Percentiles rank a stretch among this genome's conserved stretches.
Conservation (phyloP, 345 rosid species). For the Acer saccharum region DNA sequence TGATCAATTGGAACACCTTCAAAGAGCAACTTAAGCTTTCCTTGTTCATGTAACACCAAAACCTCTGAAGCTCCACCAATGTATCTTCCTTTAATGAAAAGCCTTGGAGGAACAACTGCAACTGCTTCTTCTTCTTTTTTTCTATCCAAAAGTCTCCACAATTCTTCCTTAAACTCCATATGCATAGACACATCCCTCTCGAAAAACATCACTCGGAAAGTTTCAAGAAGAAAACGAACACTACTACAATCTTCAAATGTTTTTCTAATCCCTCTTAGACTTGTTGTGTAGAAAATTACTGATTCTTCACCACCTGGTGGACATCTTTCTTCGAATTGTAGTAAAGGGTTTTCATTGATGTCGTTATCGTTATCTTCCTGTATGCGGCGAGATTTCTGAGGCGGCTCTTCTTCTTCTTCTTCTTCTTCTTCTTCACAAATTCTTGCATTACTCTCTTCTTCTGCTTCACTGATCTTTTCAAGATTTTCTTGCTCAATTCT, state of each 20-base stretch:
- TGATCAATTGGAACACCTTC: constrained; percentile 50
- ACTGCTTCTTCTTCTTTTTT: constrained; percentile 39
- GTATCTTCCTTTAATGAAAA: constrained; percentile 74
- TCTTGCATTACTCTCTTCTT: constrained; percentile 31
- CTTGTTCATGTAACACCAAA: constrained; percentile 67
- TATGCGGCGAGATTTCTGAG: constrained; percentile 40
- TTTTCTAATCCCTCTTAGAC: constrained; percentile 75
- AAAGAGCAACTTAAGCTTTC: constrained; percentile 58
- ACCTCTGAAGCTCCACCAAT: constrained; percentile 87
- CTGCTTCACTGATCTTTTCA: constrained; percentile 25
- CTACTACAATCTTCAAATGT: constrained; percentile 83
- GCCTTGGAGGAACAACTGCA: constrained; percentile 58
- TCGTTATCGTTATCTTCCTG: constrained; percentile 24
- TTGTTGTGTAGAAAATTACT: constrained; percentile 76
- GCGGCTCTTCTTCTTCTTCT: constrained; percentile 39
- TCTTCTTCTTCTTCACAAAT: constrained; percentile 18
- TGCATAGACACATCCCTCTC: constrained; percentile 92
- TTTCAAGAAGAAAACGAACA: constrained; percentile 67
- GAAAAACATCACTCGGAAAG: constrained; percentile 53
- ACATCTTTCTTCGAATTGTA: constrained; percentile 54
- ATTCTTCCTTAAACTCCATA: constrained; percentile 63
- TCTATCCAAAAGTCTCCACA: constrained; percentile 50
- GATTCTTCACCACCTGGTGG: constrained; percentile 74
- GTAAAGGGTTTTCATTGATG: constrained; percentile 29
- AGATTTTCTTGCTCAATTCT: constrained; percentile 30